A percentile compares a stretch with the other conserved stretches of the same genome.
Conservation (phyloP, 805 yeast species). For the Metschnikowia sp. region DNA sequence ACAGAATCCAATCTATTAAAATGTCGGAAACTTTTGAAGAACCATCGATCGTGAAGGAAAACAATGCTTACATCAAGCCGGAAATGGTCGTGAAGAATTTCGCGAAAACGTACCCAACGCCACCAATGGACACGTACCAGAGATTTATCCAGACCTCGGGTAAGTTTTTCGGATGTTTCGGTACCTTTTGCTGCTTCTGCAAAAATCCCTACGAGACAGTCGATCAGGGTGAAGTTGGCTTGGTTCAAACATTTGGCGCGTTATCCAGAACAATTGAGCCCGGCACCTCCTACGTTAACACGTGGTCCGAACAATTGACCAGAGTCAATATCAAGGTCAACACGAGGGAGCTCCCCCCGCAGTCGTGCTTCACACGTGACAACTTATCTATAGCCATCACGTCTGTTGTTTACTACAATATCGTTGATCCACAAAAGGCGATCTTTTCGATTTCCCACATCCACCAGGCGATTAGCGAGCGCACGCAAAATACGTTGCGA, state of each 20-base stretch:
- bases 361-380: constrained; percentile 67
- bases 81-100: constrained; percentile 42
- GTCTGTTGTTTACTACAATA: constrained; percentile 64
- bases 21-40: constrained; percentile 7
- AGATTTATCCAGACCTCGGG: constrained; percentile 41
- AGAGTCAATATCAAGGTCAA: constrained; percentile 53
- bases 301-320: constrained; percentile 55
- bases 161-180: constrained; percentile 46
- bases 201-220: constrained; percentile 59
- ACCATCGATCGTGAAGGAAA: constrained; percentile 10
- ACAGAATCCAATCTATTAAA: neutral
- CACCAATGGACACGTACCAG: constrained; percentile 42
- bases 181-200: constrained; percentile 55
- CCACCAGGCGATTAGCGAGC: constrained; percentile 53
- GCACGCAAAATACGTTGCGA: constrained; percentile 71
- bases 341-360: constrained; percentile 64
- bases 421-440: constrained; percentile 66
- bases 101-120: constrained; percentile 39
- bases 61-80: constrained; percentile 24
- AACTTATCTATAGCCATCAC: constrained; percentile 61
- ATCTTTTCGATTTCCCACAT: constrained; percentile 54
- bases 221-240: constrained; percentile 65
- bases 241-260: constrained; percentile 65
- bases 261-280: constrained; percentile 64
- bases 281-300: constrained; percentile 62